Evolutionary conservation across 164 flowering plant genomes (phyloP), one percentile per base, ranked within the genome.

Genomic region (Nymphaea thermarum): DNA sequence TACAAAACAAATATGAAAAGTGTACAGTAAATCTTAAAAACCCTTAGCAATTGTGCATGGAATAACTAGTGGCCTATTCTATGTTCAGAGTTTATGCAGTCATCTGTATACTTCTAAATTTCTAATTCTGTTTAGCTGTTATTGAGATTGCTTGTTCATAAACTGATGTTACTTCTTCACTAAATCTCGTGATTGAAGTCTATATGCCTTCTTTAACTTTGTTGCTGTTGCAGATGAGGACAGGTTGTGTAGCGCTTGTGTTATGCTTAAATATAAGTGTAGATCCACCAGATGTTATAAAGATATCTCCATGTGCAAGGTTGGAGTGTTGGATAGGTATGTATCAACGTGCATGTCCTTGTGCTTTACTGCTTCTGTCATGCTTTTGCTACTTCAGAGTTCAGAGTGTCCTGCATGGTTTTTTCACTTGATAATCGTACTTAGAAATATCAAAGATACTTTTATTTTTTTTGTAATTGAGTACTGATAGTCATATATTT

Each of bases 271-370:
- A 94, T 75, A 94, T 91, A 67, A 84, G 88, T 72, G 96, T 92
- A 77, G 98, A 91, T 83, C 99, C 99, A 41, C 99, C 97, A 3
- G 99, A 94, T 88, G 96, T 92, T 44, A 94, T 94, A 70, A 94
- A 88, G 81, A 90, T 92, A 72, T 90, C 99, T 65, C 99, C 99
- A 69, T 94, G 98, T 81, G 99, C 99, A 64, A 84, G 96, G 74
- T 86, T 94, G 98, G 98, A 94, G 74, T 91, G 99, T 74, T 94
- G 99, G 99, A 88, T 88, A 82, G 99, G 99, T 94, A 77, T 69
- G 43, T 64, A 42, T 61, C 76, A 59, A 15, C 42, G n/a, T 10
- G 57, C 57, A 51, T 51, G 5, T 51, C 36, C 36, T 25, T 25
- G 36, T 25, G 57, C 57, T 51, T 8, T 51, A 8, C 12, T 51